Evolutionary conservation across 148 eudicot species (phyloP), one percentile per base, ranked within the genome.

Genomic region (Bassia scoparia): DNA sequence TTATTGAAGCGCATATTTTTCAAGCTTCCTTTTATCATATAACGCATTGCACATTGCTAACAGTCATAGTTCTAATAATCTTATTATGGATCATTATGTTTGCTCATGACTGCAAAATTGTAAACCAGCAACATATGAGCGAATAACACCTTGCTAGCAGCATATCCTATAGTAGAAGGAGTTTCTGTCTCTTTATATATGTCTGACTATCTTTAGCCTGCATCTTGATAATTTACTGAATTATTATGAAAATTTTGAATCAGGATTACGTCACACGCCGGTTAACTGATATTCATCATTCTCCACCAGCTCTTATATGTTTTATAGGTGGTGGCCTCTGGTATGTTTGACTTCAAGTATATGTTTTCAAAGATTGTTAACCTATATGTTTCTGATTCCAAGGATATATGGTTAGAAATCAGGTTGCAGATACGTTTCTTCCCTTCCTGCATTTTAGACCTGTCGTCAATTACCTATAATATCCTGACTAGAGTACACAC

Each of bases 61-160:
- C n/a, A n/a, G 83, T 91, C 64, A 91, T 95, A 64, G 98, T 96
- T 38, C 82, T 81, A 79, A 81, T 79, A 95, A 95, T 84, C 96
- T 95, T 75, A 86, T 91, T 46, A 95, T 95, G 97, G 98, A 65
- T 88, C 88, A 97, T 82, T 97, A 95, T 80, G 71, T 91, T 76
- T n/a, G 96, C 98, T 59, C 98, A 95, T 85, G 97, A 95, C 82
- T 95, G 98, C 89, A 95, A 88, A 87, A 77, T 95, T 75, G 98
- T 93, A 59, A 84, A 84, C 79, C 79, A 83, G 83, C 78, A 91
- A 84, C 85, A 91, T 95, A 77, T 83, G 91, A 76, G 98, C 97
- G 29, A 91, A 95, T 74, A 91, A 79, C 67, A 91, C 92, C 63
- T 87, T 95, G 76, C 63, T 95, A 78, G 98, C 98, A 78, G 98